These are phyloP conservation scores for Arthrobotrys iridis DNA, from an alignment of 2,329 filamentous ascomycete species.

Conservation along the genomic window DNA sequence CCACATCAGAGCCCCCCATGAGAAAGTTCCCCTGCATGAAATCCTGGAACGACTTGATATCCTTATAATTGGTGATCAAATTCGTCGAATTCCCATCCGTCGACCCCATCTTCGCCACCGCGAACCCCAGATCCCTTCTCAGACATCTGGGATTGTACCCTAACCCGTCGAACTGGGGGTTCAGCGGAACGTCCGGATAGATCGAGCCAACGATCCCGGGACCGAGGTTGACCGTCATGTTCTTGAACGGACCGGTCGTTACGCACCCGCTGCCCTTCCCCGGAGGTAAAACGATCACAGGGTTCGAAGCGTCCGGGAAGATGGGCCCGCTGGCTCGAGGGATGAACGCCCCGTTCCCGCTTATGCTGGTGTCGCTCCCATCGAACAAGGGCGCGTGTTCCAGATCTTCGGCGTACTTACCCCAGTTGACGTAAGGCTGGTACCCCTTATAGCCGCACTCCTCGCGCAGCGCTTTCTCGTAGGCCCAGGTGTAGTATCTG, in stretches of 20 bases:
- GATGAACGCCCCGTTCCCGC: conserved; percentile 63
- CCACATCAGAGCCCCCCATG: conserved; percentile 58
- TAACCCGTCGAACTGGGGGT: conserved; percentile 54
- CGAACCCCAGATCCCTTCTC: conserved; percentile 60
- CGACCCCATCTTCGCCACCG: conserved; percentile 28
- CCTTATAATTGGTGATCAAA: conserved; percentile 34
- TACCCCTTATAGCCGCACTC: conserved; percentile 64
- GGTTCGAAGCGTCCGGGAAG: conserved; percentile 55
- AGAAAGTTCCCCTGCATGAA: conserved; percentile 63
- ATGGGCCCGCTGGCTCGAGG: conserved; percentile 56
- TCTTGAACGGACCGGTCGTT: conserved; percentile 60
- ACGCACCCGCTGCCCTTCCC: conserved; percentile 62
- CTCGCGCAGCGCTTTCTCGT: conserved; percentile 62
- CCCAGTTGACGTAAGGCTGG: conserved; percentile 66
- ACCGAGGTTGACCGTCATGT: conserved; percentile 62
- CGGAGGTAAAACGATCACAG: conserved; percentile 62
- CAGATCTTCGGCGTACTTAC: conserved; percentile 61
- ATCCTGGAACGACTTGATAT: conserved; percentile 64
- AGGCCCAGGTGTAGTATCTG: conserved; percentile 62
- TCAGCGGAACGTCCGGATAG: conserved; percentile 23
- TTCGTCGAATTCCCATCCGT: conserved; percentile 43
- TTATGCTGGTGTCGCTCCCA: conserved; percentile 64
- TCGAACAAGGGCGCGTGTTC: conserved; percentile 65
- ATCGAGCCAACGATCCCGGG: conserved; percentile 55
- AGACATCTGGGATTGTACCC: conserved; percentile 61